Evolutionary conservation across 257 asterid species (phyloP).

Genomic region (Solanum dulcamara): DNA sequence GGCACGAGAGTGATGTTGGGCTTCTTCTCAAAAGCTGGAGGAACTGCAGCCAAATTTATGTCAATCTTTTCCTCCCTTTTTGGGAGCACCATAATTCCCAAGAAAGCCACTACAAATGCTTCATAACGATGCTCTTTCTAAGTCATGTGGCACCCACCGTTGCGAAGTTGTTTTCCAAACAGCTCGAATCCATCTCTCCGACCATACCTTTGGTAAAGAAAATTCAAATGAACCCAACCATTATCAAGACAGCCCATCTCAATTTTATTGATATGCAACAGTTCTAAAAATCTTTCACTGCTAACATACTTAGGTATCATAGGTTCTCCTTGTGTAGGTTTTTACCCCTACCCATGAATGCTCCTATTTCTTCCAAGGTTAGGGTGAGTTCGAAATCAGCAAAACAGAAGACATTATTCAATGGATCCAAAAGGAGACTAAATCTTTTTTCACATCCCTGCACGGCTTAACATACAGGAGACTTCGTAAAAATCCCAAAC

Average conservation of each 20-base stretch:
- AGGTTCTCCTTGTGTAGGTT: background rate
- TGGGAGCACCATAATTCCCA: background rate
- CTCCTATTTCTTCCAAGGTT: too few species aligned
- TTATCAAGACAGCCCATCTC: background rate
- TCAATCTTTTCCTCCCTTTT: too few species aligned
- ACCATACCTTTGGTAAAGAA: too few species aligned
- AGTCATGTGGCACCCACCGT: fast-evolving
- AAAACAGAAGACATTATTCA: too few species aligned
- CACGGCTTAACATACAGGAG: background rate
- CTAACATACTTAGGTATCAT: background rate
- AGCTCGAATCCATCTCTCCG: background rate
- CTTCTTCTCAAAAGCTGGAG: background rate
- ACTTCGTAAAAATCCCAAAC: background rate
- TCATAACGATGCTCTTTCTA: background rate
- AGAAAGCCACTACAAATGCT: background rate
- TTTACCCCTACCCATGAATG: background rate
- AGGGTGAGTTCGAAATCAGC: background rate
- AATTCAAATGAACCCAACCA: background rate
- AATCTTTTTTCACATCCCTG: too few species aligned
- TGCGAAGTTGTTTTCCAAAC: background rate
- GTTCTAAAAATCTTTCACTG: background rate
- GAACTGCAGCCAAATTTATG: background rate
- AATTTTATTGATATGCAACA: background rate
- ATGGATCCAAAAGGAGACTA: background rate
- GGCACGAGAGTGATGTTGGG: background rate